Base-by-base conservation (phyloP, 257 asterid species). In the Nicotiana otophora region DNA sequence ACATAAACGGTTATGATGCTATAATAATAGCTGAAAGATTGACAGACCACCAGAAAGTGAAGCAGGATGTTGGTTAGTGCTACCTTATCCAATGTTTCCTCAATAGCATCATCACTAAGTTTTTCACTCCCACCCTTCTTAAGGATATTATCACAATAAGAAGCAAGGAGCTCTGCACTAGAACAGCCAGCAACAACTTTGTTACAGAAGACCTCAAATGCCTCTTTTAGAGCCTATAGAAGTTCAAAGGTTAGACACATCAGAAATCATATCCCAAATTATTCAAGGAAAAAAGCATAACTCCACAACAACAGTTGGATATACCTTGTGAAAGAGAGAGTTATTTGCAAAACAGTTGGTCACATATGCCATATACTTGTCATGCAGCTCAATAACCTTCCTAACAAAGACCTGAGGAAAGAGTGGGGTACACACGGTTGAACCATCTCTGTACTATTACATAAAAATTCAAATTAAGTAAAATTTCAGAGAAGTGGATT, bases 191-290 rank as follows among this genome's bases (percentile, higher is more conserved):
- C 85, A 69, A 89, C 86, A 28, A 17, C 9, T 64, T 89, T 87
- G 82, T 91, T 92, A 86, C 93, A 91, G 69, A 91, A 91, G 63
- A 81, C 83, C 81, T 87, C 94, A 76, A 92, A 92, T 26, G 93
- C 93, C 62, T 91, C 91, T 81, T 85, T 88, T 42, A 92, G 68
- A 30, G 90, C 90, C 94, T 90, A 81, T 9, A 88, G 55, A 36
- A 42, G 46, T 55, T 20, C 63, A 46, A 30, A 36, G 66, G 8
- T 54, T 67, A 76, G 57, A 34, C 26, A 34, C 26, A 36, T 36
- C 30, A 81, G 55, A 66, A 57, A 20, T 17, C 57, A 28, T 30
- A 77, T 51, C 26, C 16, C 80, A 75, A 51, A 51, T 48, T 74
- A 48, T 48, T 48, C 80, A 26, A 51, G 80, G 63, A n/a, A 82